Conservation (phyloP, 2,329 filamentous ascomycete genomes). For the Microcyclospora tardicrescens region DNA sequence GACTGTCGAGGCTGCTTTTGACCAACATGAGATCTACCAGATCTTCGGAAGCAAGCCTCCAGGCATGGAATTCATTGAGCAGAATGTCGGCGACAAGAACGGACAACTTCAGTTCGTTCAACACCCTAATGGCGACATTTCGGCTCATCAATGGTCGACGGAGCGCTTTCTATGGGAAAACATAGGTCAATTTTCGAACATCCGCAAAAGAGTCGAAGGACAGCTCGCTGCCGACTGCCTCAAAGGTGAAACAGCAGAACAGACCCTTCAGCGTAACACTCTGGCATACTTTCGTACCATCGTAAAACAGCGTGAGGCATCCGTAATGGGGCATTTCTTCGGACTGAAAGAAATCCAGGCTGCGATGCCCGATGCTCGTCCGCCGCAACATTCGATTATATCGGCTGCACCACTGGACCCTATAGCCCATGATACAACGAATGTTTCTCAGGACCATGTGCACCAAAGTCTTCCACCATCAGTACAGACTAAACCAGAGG, state of each 20-base stretch:
- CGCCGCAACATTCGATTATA: conserved; percentile 1
- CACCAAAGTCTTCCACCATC: too few species aligned
- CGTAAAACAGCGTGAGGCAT: conserved; percentile 27
- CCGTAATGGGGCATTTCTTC: conserved; percentile 17
- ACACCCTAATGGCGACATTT: conserved; percentile 35
- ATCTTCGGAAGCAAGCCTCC: conserved; percentile 31
- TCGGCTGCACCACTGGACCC: conserved; percentile 3
- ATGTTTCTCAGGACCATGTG: too few species aligned
- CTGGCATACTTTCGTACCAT: conserved; percentile 31
- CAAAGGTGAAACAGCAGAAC: conserved; percentile 22
- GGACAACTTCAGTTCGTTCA: conserved; percentile 34
- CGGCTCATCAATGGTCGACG: conserved; percentile 34
- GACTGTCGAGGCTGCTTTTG: conserved; percentile 18
- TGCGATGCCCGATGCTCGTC: conserved; percentile 13
- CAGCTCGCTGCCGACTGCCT: conserved; percentile 29
- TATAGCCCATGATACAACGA: too few species aligned
- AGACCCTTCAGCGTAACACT: conserved; percentile 23
- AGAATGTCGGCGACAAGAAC: conserved; percentile 21
- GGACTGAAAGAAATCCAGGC: conserved; percentile 20
- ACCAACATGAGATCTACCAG: conserved; percentile 21
- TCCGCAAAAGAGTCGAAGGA: conserved; percentile 30
- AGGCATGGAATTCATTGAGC: conserved; percentile 26
- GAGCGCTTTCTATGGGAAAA: conserved; percentile 31
- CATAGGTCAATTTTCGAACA: conserved; percentile 32
- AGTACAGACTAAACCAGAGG: too few species aligned